Percentiles rank a stretch among this genome's conserved stretches.
These are phyloP conservation scores for Syncephalastrum racemosum DNA, from an alignment of 371 early-diverging fungal genomes.

Conservation along the genomic window DNA sequence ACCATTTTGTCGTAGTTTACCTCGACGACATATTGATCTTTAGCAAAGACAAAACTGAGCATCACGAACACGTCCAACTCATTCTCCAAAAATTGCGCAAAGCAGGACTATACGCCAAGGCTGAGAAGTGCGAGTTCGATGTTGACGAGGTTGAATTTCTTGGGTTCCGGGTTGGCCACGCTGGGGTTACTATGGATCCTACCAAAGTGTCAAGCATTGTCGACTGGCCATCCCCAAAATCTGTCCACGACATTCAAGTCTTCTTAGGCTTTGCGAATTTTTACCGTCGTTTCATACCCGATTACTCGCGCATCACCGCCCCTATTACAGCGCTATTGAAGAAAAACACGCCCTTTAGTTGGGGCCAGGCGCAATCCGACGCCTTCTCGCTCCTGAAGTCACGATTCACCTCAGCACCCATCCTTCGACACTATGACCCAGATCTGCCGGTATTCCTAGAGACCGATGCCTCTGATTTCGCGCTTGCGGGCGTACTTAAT, in stretches of 20 bases:
- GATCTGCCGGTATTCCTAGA: conserved; percentile 41
- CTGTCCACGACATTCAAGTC: conserved; percentile 32
- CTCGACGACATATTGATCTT: conserved; percentile 69
- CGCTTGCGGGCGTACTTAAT: no score
- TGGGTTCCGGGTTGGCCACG: no score
- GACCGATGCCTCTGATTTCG: conserved; percentile 51
- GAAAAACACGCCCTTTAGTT: conserved; percentile 29
- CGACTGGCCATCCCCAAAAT: conserved; percentile 29
- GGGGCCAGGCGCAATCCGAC: conserved; percentile 21
- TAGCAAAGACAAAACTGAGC: no score
- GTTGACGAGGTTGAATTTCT: no score
- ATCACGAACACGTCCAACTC: no score
- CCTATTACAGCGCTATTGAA: conserved; percentile 41
- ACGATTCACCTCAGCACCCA: conserved; percentile 29
- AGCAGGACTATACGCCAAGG: no score
- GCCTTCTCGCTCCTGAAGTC: conserved; percentile 43
- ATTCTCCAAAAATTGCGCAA: no score
- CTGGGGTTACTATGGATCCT: conserved; percentile 31
- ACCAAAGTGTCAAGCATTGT: conserved; percentile 35
- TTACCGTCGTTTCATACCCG: conserved; percentile 48
- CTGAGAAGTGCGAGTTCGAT: no score
- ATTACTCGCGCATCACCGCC: conserved; percentile 35
- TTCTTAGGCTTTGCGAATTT: conserved; percentile 58
- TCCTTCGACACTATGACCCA: conserved; percentile 22
- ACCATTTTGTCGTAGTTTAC: conserved; percentile 41